phyloP scores from a whole-genome alignment of 352 stramenopile species.

The Phytophthora lateralis region DNA sequence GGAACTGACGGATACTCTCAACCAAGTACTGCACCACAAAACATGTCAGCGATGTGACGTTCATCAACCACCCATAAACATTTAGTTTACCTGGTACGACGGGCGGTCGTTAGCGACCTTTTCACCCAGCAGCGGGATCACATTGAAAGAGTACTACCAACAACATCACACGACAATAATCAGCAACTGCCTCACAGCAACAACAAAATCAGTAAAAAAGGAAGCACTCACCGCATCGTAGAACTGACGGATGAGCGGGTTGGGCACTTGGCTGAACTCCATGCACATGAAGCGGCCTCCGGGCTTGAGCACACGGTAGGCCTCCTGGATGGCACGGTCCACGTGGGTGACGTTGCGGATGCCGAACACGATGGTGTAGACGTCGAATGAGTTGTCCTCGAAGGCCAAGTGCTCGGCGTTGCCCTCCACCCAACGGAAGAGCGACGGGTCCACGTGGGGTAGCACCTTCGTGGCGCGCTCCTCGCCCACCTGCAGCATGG shows the following conservation, averaged over 20 bases:
- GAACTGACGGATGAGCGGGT: slow-evolving; percentile 90
- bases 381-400: slow-evolving; percentile 95
- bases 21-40: slow-evolving; percentile 92
- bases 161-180: slow-evolving; percentile 9
- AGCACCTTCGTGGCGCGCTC: slow-evolving; percentile 83
- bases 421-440: slow-evolving; percentile 93
- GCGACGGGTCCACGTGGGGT: slow-evolving; percentile 48
- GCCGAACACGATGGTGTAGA: slow-evolving; percentile 99
- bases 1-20: slow-evolving; percentile 99
- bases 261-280: slow-evolving; percentile 96
- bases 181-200: background rate
- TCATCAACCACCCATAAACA: background rate
- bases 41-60: background rate
- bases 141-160: slow-evolving; percentile 96
- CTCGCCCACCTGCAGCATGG: slow-evolving; percentile 97
- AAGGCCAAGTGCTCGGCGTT: slow-evolving; percentile 98
- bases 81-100: slow-evolving; percentile 92
- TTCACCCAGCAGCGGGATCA: slow-evolving; percentile 96
- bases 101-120: slow-evolving; percentile 95
- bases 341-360: slow-evolving; percentile 99
- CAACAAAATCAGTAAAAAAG: slow-evolving; percentile 1
- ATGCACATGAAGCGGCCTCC: slow-evolving; percentile 98
- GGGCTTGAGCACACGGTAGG: slow-evolving; percentile 95
- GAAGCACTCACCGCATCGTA: slow-evolving; percentile 91
- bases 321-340: slow-evolving; percentile 94